Base-by-base conservation (phyloP, 345 rosid species). In the Ceriops zippeliana region DNA sequence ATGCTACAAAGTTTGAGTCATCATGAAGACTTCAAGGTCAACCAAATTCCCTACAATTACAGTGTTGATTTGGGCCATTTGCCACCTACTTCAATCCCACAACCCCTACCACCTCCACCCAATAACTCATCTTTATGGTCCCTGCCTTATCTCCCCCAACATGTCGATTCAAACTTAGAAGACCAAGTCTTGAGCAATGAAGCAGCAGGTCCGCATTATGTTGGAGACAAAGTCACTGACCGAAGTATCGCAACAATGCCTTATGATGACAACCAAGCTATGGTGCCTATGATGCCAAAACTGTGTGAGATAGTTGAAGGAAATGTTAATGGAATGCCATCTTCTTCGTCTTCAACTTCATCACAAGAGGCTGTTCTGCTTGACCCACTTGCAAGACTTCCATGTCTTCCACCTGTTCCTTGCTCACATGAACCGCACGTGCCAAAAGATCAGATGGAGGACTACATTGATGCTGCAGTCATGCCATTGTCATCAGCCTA, bases 291-390 rank as follows among this genome's bases (percentile, higher is more conserved):
- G 35, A 78, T 86, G 83, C 81, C 90, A 0, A 85, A 83, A 76
- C 75, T 82, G 20, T 81, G 83, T 28, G 90, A 87, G 70, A 81
- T 85, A 78, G 80, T 87, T 26, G 84, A 84, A 78, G 85, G 80
- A 24, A 69, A 76, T 67, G 22, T 31, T 56, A 28, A 72, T 38
- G 47, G 63, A 63, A 61, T 64, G 35, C 73, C 67, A 49, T 28
- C 66, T 68, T 69, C 89, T 34, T 70, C 76, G 27, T 24, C 66
- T 63, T 69, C 89, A 38, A 65, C 76, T 27, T 51, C 70, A 62
- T 71, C 83, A 16, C 62, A 68, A 31, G 66, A 37, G 56, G 75
- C 61, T 52, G 47, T 53, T 3, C 47, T 61, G 5, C 47, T 53
- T 52, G 76, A 73, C 31, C 71, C 77, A 51, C 65, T 74, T 27